phyloP scores from a whole-genome alignment of 2,329 filamentous ascomycete genomes.

The Dichotomopilus funicola region DNA sequence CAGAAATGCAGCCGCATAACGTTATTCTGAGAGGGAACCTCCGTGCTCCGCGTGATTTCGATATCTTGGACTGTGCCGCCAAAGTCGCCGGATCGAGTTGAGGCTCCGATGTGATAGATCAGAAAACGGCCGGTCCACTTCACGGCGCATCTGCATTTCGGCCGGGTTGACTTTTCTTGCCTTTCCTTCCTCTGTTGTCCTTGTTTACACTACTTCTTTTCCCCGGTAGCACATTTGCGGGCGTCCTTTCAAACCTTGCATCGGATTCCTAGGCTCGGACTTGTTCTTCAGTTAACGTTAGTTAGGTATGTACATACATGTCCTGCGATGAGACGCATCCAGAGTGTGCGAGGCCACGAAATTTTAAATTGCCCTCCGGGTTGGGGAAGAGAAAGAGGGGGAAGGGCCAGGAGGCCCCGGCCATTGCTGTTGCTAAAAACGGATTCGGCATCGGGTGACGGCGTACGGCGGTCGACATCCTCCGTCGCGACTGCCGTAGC shows the following conservation, averaged over 20 bases:
- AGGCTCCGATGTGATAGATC: background rate
- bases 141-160: background rate
- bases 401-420: background rate
- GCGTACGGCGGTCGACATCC: background rate
- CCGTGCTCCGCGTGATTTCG: conserved; percentile 11
- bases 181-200: too few relatives aligned
- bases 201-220: too few relatives aligned
- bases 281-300: too few relatives aligned
- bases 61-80: conserved; percentile 1
- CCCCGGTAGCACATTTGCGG: too few relatives aligned
- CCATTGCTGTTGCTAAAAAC: conserved; percentile 22
- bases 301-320: too few relatives aligned
- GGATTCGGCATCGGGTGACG: conserved; percentile 13
- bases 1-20: background rate
- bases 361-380: conserved; percentile 18
- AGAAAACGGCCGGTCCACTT: background rate
- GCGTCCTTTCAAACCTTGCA: too few relatives aligned
- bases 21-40: conserved; percentile 14
- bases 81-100: background rate
- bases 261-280: too few relatives aligned
- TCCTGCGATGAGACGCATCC: background rate
- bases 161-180: background rate
- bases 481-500: conserved; percentile 10
- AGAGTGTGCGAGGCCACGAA: conserved; percentile 22
- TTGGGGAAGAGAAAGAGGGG: conserved; percentile 7